These are phyloP conservation scores for Ceratobasidium sp. DNA, from an alignment of 1,284 basidiomycete genomes.

Conservation along the genomic window DNA sequence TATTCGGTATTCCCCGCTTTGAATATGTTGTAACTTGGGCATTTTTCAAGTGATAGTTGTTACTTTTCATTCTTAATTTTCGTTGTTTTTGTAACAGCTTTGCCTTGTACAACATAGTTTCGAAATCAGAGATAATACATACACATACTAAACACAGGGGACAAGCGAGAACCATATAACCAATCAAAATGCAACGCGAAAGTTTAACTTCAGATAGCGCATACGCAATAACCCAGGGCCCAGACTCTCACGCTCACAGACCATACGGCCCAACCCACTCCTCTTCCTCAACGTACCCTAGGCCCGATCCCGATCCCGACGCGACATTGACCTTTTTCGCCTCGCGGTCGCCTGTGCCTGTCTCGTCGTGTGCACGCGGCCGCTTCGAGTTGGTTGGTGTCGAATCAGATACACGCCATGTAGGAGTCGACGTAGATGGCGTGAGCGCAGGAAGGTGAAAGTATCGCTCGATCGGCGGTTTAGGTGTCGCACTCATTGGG, in stretches of 20 bases:
- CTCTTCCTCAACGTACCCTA: constrained; percentile 45
- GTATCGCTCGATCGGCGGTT: constrained; percentile 44
- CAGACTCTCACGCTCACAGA: constrained; percentile 29
- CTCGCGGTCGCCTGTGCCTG: constrained; percentile 30
- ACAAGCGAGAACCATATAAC: constrained; percentile 2
- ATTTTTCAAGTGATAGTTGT: background rate
- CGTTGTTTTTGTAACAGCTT: background rate
- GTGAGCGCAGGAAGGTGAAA: constrained; percentile 40
- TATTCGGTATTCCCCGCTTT: background rate
- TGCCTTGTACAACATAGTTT: background rate
- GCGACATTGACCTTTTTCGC: constrained; percentile 39
- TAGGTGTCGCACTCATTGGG: constrained; percentile 34
- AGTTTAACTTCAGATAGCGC: constrained; percentile 9
- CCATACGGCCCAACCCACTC: constrained; percentile 47
- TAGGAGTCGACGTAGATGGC: constrained; percentile 6
- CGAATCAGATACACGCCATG: constrained; percentile 29
- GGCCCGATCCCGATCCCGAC: constrained; percentile 8
- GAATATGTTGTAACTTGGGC: background rate
- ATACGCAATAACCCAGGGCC: constrained; percentile 5
- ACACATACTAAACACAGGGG: constrained; percentile 8
- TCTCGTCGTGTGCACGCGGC: constrained; percentile 36
- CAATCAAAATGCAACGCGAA: background rate
- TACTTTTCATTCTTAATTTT: background rate
- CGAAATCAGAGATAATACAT: constrained; percentile 18
- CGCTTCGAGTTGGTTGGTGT: constrained; percentile 42